A percentile compares a stretch with the other conserved stretches of the same genome.
phyloP scores from a whole-genome alignment of 2,329 filamentous ascomycete species.

The Massarina eburnea region DNA sequence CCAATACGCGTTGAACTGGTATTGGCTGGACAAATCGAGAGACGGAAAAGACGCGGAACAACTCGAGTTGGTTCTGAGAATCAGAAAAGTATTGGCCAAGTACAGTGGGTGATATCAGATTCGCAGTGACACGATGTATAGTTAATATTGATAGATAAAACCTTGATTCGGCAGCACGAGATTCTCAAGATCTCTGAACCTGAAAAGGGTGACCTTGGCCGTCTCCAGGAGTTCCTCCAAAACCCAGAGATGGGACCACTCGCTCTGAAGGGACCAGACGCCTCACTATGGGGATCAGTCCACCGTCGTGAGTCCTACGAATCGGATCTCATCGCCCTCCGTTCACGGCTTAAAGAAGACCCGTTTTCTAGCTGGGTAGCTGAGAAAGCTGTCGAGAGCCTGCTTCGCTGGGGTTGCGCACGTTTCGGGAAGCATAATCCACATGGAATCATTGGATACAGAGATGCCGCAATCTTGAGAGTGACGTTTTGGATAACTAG shows the following conservation, averaged over 20 bases:
- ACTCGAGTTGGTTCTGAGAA: constrained; percentile 10
- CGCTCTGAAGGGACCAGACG: constrained; percentile 6
- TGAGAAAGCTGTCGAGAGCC: neutral
- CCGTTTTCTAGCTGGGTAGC: constrained; percentile 9
- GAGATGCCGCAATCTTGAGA: neutral
- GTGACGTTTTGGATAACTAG: constrained; percentile 8
- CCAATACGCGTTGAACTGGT: constrained; percentile 9
- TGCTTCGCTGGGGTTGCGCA: neutral
- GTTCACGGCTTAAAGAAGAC: constrained; percentile 9
- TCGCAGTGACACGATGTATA: neutral
- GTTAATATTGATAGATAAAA: constrained; percentile 1
- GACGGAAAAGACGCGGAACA: constrained; percentile 9
- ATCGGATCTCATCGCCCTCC: constrained; percentile 6
- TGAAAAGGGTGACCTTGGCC: constrained; percentile 6
- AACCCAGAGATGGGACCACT: constrained; percentile 6
- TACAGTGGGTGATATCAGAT: constrained; percentile 12
- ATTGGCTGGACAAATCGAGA: constrained; percentile 3
- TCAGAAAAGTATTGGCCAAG: constrained; percentile 12
- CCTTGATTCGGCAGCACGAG: constrained; percentile 9
- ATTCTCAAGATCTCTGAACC: constrained; percentile 8
- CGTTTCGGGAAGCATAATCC: neutral
- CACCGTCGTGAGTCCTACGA: constrained; percentile 1
- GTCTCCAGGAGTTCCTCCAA: constrained; percentile 12
- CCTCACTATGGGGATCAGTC: constrained; percentile 8
- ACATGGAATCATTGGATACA: neutral